A percentile compares a stretch with the other conserved stretches of the same genome.
phyloP scores from a whole-genome alignment of 2,329 filamentous ascomycete species.

The Epichloe amarillans region DNA sequence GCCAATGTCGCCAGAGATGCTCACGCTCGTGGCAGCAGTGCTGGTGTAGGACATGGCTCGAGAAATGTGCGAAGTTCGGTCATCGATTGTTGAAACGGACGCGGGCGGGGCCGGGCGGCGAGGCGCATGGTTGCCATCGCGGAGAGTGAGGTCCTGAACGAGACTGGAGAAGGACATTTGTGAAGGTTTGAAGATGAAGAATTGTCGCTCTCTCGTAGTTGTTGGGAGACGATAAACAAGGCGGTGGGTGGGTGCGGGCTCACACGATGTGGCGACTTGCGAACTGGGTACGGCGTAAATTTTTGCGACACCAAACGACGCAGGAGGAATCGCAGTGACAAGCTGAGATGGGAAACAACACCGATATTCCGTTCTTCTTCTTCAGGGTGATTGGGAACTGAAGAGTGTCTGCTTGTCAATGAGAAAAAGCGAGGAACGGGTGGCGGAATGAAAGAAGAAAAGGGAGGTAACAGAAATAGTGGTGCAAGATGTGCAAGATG shows the following conservation, averaged over 20 bases:
- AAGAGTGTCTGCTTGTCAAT: background rate
- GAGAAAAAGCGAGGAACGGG: background rate
- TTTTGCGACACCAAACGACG: background rate
- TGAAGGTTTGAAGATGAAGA: background rate
- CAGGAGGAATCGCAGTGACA: background rate
- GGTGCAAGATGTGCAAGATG: background rate
- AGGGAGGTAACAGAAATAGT: background rate
- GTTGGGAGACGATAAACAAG: background rate
- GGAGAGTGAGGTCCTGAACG: constrained; percentile 49
- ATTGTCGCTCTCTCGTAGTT: too few species aligned
- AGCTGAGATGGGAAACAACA: too few species aligned
- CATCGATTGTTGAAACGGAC: constrained; percentile 44
- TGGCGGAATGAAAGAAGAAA: background rate
- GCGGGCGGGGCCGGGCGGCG: constrained; percentile 32
- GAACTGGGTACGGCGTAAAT: too few species aligned
- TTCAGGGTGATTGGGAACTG: background rate
- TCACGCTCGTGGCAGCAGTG: constrained; percentile 54
- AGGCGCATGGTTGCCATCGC: constrained; percentile 33
- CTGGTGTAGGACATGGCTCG: constrained; percentile 53
- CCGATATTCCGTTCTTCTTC: too few species aligned
- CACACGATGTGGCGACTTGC: too few species aligned
- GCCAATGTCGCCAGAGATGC: constrained; percentile 61
- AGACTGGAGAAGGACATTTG: constrained; percentile 58
- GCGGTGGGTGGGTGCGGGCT: background rate
- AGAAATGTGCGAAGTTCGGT: constrained; percentile 47